Percentiles rank a stretch among this genome's conserved stretches.
Evolutionary conservation across 148 eudicot genomes (phyloP).

Genomic region (Pouteria glomerata): DNA sequence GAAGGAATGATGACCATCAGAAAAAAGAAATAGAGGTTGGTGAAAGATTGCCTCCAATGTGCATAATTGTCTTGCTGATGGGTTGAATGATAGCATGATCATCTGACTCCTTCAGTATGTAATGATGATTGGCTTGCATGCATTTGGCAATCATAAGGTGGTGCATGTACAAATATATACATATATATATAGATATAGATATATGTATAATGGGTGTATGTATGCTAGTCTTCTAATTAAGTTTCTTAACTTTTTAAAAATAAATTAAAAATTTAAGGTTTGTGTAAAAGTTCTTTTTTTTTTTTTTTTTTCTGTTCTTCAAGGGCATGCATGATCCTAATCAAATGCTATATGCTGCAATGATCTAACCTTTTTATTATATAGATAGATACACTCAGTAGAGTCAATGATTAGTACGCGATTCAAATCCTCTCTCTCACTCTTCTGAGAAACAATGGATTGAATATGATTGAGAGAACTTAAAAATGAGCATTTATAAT

Average conservation of each 20-base stretch:
- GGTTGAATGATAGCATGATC: constrained; percentile 10
- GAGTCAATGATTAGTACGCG: constrained; percentile 10
- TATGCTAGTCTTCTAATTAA: not conserved
- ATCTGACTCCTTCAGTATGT: not conserved
- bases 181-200: no score
- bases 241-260: no score
- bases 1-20: no score
- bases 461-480: not conserved
- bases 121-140: constrained; percentile 8
- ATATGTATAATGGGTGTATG: no score
- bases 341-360: not conserved
- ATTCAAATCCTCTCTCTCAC: not conserved
- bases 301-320: not conserved
- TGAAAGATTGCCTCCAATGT: not conserved
- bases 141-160: constrained; percentile 12
- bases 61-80: not conserved
- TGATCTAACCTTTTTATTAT: not conserved
- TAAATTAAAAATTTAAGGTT: no score
- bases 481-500: not conserved
- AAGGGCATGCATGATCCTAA: constrained; percentile 1
- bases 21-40: not conserved
- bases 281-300: no score
- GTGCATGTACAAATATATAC: no score
- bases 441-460: not conserved
- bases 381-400: constrained; percentile 3